phyloP scores from a whole-genome alignment of 2,329 filamentous ascomycete genomes.

The Zasmidium citrigriseum region DNA sequence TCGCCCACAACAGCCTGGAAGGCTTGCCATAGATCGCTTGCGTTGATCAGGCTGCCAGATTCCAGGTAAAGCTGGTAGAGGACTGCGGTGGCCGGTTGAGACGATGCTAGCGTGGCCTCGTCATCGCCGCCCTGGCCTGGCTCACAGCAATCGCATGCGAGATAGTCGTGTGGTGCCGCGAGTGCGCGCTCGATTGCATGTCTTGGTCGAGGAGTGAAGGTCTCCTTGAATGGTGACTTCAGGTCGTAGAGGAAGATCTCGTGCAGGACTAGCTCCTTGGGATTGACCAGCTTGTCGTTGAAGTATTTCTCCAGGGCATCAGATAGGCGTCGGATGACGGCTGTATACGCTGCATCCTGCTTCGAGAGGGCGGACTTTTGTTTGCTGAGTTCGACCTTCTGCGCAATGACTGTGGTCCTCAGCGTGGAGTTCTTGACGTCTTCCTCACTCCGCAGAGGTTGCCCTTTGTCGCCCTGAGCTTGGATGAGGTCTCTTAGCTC shows the following conservation, averaged over 20 bases:
- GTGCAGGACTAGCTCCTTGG: slow-evolving; percentile 60
- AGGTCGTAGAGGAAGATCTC: slow-evolving; percentile 78
- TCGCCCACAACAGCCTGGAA: slow-evolving; percentile 66
- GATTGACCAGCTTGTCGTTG: slow-evolving; percentile 47
- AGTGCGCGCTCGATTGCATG: slow-evolving; percentile 71
- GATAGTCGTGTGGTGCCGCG: slow-evolving; percentile 72
- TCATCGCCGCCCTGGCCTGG: slow-evolving; percentile 42
- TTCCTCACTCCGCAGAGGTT: slow-evolving; percentile 70
- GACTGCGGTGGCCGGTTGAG: slow-evolving; percentile 69
- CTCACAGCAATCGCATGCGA: slow-evolving; percentile 70
- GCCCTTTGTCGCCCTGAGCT: slow-evolving; percentile 11
- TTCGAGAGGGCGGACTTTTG: slow-evolving; percentile 71
- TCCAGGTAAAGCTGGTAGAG: slow-evolving; percentile 80
- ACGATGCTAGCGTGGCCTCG: slow-evolving; percentile 54
- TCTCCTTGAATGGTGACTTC: slow-evolving; percentile 67
- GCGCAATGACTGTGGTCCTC: slow-evolving; percentile 76
- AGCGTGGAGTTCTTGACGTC: slow-evolving; percentile 69
- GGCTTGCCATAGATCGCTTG: slow-evolving; percentile 76
- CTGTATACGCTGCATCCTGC: slow-evolving; percentile 70
- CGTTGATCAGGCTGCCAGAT: slow-evolving; percentile 74
- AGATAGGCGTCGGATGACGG: slow-evolving; percentile 60
- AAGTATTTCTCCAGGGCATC: slow-evolving; percentile 54
- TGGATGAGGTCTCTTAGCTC: slow-evolving; percentile 28
- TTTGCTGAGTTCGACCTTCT: slow-evolving; percentile 77
- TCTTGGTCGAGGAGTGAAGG: slow-evolving; percentile 74